Percentiles rank a stretch among this genome's conserved stretches.
Evolutionary conservation across 495 filamentous ascomycete genomes (phyloP).

Genomic region (Collariella sp.): DNA sequence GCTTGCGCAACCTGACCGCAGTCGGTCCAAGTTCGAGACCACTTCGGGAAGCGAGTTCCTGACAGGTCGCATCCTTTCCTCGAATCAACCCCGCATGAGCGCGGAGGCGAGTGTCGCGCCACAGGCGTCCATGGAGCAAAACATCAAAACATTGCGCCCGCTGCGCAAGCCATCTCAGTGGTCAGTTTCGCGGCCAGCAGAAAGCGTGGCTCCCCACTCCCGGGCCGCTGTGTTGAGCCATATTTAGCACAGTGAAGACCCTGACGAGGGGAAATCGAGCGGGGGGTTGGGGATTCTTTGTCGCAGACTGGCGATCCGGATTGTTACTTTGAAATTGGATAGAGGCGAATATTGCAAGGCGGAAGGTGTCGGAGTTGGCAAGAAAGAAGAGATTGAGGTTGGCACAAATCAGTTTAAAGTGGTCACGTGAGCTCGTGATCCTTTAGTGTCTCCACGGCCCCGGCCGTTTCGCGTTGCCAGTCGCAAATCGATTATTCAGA

Average conservation of each 20-base stretch:
- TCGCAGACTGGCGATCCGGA: no score
- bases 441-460: not conserved
- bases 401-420: not conserved
- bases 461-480: conserved; percentile 6
- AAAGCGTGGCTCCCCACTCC: not conserved
- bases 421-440: conserved; percentile 18
- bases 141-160: conserved; percentile 28
- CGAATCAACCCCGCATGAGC: conserved; percentile 12
- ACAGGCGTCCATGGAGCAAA: conserved; percentile 13
- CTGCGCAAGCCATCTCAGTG: conserved; percentile 20
- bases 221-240: not conserved
- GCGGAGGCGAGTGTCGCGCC: not conserved
- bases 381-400: not conserved
- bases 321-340: not conserved
- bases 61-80: not conserved
- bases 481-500: not conserved
- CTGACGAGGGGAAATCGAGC: not conserved
- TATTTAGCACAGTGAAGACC: not conserved
- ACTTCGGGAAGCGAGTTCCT: not conserved
- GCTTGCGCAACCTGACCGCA: no score
- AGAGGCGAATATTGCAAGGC: not conserved
- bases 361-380: not conserved
- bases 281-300: not conserved
- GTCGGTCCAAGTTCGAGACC: no score
- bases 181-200: conserved; percentile 3